These are phyloP conservation scores for Ogataea pini DNA, from an alignment of 805 yeast genomes.

Conservation along the genomic window DNA sequence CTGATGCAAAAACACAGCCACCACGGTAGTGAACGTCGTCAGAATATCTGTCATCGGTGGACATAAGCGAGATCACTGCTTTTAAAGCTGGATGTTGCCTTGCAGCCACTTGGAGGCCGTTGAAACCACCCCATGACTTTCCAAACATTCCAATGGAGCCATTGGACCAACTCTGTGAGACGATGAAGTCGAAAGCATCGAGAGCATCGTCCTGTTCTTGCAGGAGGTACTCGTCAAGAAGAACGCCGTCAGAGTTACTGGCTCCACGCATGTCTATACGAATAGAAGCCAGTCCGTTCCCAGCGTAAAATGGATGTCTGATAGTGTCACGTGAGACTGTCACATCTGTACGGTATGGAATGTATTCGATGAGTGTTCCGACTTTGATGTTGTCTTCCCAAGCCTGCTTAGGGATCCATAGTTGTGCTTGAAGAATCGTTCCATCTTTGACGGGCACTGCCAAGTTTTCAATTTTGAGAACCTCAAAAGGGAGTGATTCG, in stretches of 20 bases:
- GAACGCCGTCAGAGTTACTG: conserved; percentile 43
- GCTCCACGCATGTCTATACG: conserved; percentile 50
- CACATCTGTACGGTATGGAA: conserved; percentile 48
- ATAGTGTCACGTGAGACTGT: conserved; percentile 47
- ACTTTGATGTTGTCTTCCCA: conserved; percentile 30
- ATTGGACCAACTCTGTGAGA: conserved; percentile 44
- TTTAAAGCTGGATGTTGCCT: conserved; percentile 49
- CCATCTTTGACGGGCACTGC: conserved; percentile 44
- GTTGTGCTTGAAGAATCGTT: conserved; percentile 39
- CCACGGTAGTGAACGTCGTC: conserved; percentile 54
- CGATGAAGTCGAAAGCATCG: conserved; percentile 45
- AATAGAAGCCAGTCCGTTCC: conserved; percentile 46
- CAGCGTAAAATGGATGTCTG: conserved; percentile 49
- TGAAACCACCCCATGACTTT: conserved; percentile 52
- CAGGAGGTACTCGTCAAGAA: conserved; percentile 43
- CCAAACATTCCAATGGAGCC: conserved; percentile 50
- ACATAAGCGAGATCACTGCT: conserved; percentile 44
- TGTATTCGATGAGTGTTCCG: conserved; percentile 45
- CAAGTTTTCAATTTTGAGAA: conserved; percentile 38
- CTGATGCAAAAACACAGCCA: conserved; percentile 45
- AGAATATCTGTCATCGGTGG: conserved; percentile 48
- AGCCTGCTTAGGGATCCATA: conserved; percentile 45
- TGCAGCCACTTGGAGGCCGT: conserved; percentile 47
- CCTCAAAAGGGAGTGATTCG: conserved; percentile 32
- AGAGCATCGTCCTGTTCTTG: conserved; percentile 48